phyloP scores from a whole-genome alignment of 352 stramenopile genomes.

The Sclerospora graminicola region DNA sequence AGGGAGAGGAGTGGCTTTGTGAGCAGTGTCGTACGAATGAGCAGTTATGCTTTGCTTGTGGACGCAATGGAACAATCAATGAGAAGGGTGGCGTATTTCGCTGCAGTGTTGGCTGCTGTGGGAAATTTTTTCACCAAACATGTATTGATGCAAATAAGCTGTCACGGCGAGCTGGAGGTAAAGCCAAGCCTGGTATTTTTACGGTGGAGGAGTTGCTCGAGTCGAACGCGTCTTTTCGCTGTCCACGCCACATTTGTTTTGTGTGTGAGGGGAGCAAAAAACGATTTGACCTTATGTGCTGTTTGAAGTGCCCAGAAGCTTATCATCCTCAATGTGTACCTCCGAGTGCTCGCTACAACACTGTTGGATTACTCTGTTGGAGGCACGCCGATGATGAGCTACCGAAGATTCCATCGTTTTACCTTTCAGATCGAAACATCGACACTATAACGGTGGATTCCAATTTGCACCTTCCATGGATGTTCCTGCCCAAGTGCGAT shows the following conservation, averaged over 20 bases:
- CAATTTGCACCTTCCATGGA: conserved; percentile 58
- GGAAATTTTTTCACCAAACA: conserved; percentile 81
- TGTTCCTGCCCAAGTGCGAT: conserved; percentile 69
- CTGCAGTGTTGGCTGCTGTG: conserved; percentile 51
- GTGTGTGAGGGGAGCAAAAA: conserved; percentile 75
- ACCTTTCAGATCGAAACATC: conserved; percentile 45
- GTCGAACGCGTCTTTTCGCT: conserved; percentile 78
- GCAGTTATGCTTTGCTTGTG: conserved; percentile 85
- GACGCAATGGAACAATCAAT: conserved; percentile 79
- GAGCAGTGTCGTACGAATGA: conserved; percentile 84
- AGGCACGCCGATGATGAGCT: conserved; percentile 75
- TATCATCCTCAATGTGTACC: conserved; percentile 92
- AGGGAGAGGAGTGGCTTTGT: conserved; percentile 84
- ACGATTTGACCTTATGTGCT: conserved; percentile 76
- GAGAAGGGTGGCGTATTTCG: conserved; percentile 78
- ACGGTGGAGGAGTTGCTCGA: conserved; percentile 41
- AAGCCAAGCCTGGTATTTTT: conserved; percentile 23
- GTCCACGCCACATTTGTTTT: conserved; percentile 79
- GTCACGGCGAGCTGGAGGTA: conserved; percentile 32
- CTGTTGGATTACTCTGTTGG: conserved; percentile 85
- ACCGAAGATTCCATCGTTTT: conserved; percentile 64
- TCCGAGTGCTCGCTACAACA: conserved; percentile 87
- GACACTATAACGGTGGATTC: conserved; percentile 71
- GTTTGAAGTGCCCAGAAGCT: conserved; percentile 85
- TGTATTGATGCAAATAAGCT: conserved; percentile 60